phyloP scores from a whole-genome alignment of 1,284 basidiomycete species.

The Apiotrichum sp. region DNA sequence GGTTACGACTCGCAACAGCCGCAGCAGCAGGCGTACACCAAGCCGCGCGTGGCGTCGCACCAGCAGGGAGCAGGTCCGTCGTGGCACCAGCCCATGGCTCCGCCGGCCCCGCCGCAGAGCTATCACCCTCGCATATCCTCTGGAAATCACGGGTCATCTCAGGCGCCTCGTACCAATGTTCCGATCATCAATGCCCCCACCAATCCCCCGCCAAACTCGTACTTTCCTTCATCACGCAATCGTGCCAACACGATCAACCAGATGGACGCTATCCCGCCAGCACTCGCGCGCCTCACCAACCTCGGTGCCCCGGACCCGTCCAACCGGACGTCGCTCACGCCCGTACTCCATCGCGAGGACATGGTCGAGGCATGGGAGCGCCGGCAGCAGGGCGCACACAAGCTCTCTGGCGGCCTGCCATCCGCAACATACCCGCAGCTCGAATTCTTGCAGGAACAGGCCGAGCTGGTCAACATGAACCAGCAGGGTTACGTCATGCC shows the following conservation, averaged over 20 bases:
- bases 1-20: slow-evolving; percentile 22
- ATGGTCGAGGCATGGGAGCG: slow-evolving; percentile 85
- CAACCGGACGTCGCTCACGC: slow-evolving; percentile 66
- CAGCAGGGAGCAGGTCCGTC: slow-evolving; percentile 3
- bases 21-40: slow-evolving; percentile 9
- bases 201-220: slow-evolving; percentile 53
- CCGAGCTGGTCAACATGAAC: slow-evolving; percentile 62
- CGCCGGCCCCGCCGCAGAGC: slow-evolving; percentile 16
- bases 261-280: slow-evolving; percentile 85
- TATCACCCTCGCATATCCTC: slow-evolving; percentile 29
- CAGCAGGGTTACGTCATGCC: slow-evolving; percentile 36
- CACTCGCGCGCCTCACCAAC: slow-evolving; percentile 76
- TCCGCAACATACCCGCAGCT: slow-evolving; percentile 73
- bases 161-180: slow-evolving; percentile 42
- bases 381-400: slow-evolving; percentile 52
- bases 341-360: slow-evolving; percentile 82
- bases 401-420: slow-evolving; percentile 29
- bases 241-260: slow-evolving; percentile 80
- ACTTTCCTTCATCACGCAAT: slow-evolving; percentile 58
- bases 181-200: slow-evolving; percentile 45
- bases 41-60: slow-evolving; percentile 40
- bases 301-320: slow-evolving; percentile 72
- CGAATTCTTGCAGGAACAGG: slow-evolving; percentile 84
- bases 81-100: slow-evolving; percentile 20
- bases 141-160: slow-evolving; percentile 4